These are phyloP conservation scores for Ceratocystis cubensis DNA, from an alignment of 2,329 filamentous ascomycete species.

Conservation along the genomic window DNA sequence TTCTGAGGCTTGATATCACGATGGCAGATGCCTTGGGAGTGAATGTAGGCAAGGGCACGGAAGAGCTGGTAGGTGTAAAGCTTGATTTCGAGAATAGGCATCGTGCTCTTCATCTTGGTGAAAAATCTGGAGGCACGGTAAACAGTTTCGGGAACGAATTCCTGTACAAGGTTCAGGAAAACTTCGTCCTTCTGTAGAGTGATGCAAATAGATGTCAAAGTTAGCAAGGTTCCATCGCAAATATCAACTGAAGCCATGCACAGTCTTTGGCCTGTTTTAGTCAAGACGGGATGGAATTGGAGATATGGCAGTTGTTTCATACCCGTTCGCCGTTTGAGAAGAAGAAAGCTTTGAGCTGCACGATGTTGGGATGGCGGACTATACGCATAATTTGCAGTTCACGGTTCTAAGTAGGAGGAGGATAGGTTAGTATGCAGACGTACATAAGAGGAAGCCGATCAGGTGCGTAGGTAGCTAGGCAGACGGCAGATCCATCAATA, in stretches of 20 bases:
- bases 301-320: conserved; percentile 28
- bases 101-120: conserved; percentile 99
- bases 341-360: conserved; percentile 97
- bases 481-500: neutral
- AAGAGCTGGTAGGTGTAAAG: conserved; percentile 99
- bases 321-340: conserved; percentile 98
- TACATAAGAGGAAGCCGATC: neutral
- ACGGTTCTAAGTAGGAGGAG: conserved; percentile 58
- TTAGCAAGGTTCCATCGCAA: conserved; percentile 14
- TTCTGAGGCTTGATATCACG: conserved; percentile 99
- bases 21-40: conserved; percentile 98
- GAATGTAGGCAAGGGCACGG: conserved; percentile 94
- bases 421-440: conserved; percentile 3
- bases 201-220: neutral
- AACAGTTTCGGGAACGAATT: conserved; percentile 96
- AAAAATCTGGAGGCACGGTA: conserved; percentile 97
- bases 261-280: neutral
- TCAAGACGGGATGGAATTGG: neutral
- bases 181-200: conserved; percentile 77
- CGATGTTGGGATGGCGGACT: conserved; percentile 95
- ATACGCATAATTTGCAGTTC: conserved; percentile 99
- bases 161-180: conserved; percentile 94
- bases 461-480: neutral
- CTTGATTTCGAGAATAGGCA: conserved; percentile 98
- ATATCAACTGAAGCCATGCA: neutral